Evolutionary conservation across 129 eudicot genomes (phyloP).

Genomic region (Rutidosis leptorrhynchoides): DNA sequence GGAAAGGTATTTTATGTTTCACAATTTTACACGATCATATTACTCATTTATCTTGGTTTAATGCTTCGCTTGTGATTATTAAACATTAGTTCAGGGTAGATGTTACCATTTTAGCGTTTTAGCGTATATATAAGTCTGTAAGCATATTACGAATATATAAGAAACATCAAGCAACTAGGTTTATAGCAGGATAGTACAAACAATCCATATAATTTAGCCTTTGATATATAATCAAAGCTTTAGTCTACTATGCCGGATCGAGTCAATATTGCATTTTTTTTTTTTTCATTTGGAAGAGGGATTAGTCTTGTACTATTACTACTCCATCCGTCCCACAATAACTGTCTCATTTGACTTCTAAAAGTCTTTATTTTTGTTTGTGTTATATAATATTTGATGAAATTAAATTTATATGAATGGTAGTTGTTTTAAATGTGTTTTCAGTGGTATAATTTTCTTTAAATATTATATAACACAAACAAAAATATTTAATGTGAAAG

Average conservation of each 20-base stretch:
- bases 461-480: too few relatives aligned
- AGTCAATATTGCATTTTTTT: background rate
- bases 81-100: background rate
- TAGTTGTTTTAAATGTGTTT: too few relatives aligned
- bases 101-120: too few relatives aligned
- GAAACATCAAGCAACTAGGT: background rate
- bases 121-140: background rate
- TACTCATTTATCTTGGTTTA: background rate
- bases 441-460: too few relatives aligned
- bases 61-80: background rate
- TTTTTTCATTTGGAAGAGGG: background rate
- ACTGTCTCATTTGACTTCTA: too few relatives aligned
- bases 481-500: too few relatives aligned
- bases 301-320: background rate
- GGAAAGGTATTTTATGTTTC: constrained; percentile 62
- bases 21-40: too few relatives aligned
- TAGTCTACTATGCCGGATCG: background rate
- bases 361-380: too few relatives aligned
- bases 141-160: background rate
- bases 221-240: background rate
- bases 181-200: background rate
- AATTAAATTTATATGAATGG: too few relatives aligned
- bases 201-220: background rate
- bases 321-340: too few relatives aligned
- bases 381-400: too few relatives aligned